phyloP scores from a whole-genome alignment of 2,329 filamentous ascomycete genomes.

The Trichoderma hamatum region DNA sequence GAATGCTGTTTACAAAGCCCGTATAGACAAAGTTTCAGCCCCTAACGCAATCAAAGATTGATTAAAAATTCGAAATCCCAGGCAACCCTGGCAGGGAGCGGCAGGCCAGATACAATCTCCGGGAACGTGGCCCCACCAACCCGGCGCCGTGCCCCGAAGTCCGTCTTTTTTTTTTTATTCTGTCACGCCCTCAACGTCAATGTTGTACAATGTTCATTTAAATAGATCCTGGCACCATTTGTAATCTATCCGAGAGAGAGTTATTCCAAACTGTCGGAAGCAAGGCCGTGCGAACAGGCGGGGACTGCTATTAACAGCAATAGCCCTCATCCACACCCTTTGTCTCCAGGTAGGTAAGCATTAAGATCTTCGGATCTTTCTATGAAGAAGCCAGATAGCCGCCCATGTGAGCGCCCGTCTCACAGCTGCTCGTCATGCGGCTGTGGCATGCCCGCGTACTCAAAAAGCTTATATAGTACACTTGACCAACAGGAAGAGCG shows the following conservation, averaged over 20 bases:
- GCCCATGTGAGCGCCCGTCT: neutral
- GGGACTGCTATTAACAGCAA: neutral
- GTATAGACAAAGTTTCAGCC: neutral
- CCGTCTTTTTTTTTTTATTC: neutral
- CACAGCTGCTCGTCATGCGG: neutral
- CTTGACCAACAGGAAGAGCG: neutral
- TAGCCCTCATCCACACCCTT: neutral
- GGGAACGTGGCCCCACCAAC: neutral
- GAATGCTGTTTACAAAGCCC: neutral
- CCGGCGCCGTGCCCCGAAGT: conserved; percentile 14
- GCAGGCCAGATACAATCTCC: neutral
- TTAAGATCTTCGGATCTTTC: neutral
- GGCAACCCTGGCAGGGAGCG: neutral
- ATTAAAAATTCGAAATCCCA: neutral
- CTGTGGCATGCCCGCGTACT: neutral
- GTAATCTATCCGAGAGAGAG: neutral
- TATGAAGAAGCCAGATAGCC: neutral
- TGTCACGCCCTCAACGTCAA: neutral
- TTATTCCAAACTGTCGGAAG: neutral
- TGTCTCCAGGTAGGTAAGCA: neutral
- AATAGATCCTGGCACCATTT: neutral
- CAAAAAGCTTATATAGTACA: neutral
- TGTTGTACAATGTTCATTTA: neutral
- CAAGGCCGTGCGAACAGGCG: neutral
- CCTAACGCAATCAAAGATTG: neutral